These are phyloP conservation scores for Geotrichum cucujoidarum DNA, from an alignment of 1,139 yeast species.

Conservation along the genomic window DNA sequence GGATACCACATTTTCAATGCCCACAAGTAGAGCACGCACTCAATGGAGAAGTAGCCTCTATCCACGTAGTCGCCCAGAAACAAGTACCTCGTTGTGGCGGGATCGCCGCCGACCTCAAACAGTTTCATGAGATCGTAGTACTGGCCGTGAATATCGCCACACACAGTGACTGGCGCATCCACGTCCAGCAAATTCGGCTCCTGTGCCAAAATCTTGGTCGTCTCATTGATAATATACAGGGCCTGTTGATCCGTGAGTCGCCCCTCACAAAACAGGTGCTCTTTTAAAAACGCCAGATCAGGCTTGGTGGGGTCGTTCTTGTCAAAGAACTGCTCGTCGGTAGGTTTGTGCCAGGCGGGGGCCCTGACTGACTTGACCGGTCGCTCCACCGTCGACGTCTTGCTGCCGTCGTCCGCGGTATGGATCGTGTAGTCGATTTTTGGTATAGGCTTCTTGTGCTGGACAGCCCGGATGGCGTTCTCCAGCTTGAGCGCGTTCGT, in stretches of 20 bases:
- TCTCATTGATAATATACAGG: slow-evolving; percentile 56
- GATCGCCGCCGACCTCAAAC: slow-evolving; percentile 93
- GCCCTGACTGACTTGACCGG: slow-evolving; percentile 60
- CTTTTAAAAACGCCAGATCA: slow-evolving; percentile 60
- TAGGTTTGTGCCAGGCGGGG: slow-evolving; percentile 64
- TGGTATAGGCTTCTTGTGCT: slow-evolving; percentile 44
- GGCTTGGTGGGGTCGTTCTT: slow-evolving; percentile 53
- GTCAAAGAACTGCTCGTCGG: slow-evolving; percentile 63
- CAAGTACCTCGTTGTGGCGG: slow-evolving; percentile 66
- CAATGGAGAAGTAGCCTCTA: slow-evolving; percentile 91
- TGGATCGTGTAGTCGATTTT: slow-evolving; percentile 50
- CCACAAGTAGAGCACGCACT: slow-evolving; percentile 76
- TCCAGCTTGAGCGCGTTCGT: slow-evolving; percentile 36
- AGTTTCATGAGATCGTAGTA: slow-evolving; percentile 84
- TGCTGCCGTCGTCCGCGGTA: slow-evolving; percentile 64
- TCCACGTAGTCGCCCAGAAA: slow-evolving; percentile 96
- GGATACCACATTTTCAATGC: slow-evolving; percentile 78
- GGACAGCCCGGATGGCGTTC: slow-evolving; percentile 72
- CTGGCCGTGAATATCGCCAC: slow-evolving; percentile 97
- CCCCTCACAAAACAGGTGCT: slow-evolving; percentile 80
- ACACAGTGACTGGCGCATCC: slow-evolving; percentile 91
- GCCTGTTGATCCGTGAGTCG: slow-evolving; percentile 71
- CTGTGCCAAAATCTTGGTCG: slow-evolving; percentile 57
- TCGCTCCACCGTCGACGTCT: slow-evolving; percentile 63
- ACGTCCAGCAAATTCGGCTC: slow-evolving; percentile 81